Evolutionary conservation across 495 filamentous ascomycete species (phyloP).

Genomic region (Aspergillus ostianus): DNA sequence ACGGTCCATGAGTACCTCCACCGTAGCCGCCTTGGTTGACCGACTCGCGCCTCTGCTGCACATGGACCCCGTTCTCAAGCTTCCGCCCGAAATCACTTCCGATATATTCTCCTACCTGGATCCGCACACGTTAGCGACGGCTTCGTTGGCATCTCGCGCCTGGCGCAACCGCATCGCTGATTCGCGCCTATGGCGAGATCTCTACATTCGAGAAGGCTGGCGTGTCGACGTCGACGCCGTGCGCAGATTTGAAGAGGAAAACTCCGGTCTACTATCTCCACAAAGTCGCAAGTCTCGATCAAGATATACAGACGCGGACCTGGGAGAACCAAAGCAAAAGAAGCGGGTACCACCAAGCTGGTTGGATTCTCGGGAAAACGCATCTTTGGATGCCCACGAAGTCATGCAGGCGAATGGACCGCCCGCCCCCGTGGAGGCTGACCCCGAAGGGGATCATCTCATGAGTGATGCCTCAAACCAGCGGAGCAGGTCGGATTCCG

Average conservation of each 20-base stretch:
- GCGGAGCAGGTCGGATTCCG: conserved; percentile 12
- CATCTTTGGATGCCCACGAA: conserved; percentile 10
- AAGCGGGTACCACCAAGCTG: conserved; percentile 48
- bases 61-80: conserved; percentile 81
- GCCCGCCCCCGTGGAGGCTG: conserved; percentile 37
- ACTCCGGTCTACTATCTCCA: conserved; percentile 41
- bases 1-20: conserved; percentile 69
- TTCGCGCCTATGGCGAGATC: conserved; percentile 76
- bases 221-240: conserved; percentile 66
- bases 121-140: conserved; percentile 69
- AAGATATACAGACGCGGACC: conserved; percentile 44
- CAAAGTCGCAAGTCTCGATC: conserved; percentile 45
- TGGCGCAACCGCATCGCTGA: conserved; percentile 86
- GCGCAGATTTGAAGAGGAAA: conserved; percentile 60
- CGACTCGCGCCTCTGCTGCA: conserved; percentile 75
- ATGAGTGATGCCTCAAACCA: conserved; percentile 45
- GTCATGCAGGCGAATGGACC: conserved; percentile 1
- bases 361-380: conserved; percentile 31
- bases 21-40: conserved; percentile 74
- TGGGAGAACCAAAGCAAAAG: conserved; percentile 49
- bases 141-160: conserved; percentile 71
- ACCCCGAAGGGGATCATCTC: conserved; percentile 45
- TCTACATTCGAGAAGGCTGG: conserved; percentile 86
- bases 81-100: conserved; percentile 85
- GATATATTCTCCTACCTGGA: conserved; percentile 86